Conservation (phyloP, 257 asterid species). For the Nicotiana sylvestris region DNA sequence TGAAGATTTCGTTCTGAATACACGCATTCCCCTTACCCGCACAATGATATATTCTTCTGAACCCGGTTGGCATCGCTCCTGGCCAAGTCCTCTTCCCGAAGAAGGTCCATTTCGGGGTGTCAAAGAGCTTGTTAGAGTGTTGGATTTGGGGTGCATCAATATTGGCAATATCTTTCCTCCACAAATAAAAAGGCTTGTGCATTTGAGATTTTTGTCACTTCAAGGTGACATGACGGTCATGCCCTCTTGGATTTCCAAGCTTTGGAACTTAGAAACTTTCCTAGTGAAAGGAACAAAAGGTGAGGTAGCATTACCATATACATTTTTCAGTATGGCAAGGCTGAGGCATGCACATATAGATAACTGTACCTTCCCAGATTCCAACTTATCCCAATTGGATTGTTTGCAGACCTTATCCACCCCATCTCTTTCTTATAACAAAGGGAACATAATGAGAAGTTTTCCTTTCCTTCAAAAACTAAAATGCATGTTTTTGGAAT, state of each 20-base stretch:
- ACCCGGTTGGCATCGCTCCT: neutral
- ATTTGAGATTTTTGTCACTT: slow-evolving; percentile 4
- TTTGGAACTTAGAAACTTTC: slow-evolving; percentile 15
- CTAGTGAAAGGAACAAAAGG: neutral
- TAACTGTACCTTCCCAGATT: neutral
- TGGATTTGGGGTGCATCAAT: neutral
- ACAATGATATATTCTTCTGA: neutral
- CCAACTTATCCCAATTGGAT: neutral
- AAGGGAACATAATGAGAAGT: slow-evolving; percentile 7
- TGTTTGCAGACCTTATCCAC: slow-evolving; percentile 1
- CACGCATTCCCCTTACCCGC: neutral
- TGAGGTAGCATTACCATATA: neutral
- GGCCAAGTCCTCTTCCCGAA: neutral
- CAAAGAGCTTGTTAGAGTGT: too few relatives aligned
- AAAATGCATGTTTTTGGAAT: neutral
- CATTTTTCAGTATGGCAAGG: slow-evolving; percentile 9
- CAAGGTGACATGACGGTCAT: neutral
- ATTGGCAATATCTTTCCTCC: neutral
- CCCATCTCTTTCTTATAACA: neutral
- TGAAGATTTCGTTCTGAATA: neutral
- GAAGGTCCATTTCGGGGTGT: neutral
- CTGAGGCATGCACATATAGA: slow-evolving; percentile 14
- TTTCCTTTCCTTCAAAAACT: slow-evolving; percentile 11
- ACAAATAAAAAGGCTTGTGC: neutral
- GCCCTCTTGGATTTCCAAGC: slow-evolving; percentile 7